Conservation (phyloP, 441 rosid genomes). For the Populus hybrid region DNA sequence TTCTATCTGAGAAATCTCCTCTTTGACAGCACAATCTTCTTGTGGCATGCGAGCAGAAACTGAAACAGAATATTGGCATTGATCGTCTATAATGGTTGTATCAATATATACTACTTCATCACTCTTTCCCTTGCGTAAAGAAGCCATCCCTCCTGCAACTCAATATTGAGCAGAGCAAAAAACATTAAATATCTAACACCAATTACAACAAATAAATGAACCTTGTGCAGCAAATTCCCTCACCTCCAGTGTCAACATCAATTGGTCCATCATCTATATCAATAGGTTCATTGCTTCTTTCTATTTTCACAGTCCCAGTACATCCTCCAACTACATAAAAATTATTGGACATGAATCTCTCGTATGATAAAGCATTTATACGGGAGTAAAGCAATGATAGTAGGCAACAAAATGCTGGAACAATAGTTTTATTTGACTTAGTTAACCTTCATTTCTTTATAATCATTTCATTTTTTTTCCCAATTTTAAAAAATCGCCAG, state of each 20-base stretch:
- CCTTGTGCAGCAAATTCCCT: neutral
- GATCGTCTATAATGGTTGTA: constrained; percentile 11
- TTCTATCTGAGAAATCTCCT: constrained; percentile 20
- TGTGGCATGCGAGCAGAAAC: constrained; percentile 8
- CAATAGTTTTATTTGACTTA: neutral
- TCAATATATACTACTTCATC: constrained; percentile 18
- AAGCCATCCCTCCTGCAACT: constrained; percentile 2
- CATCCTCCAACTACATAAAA: constrained; percentile 25
- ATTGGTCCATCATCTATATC: constrained; percentile 10
- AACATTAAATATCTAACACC: constrained; percentile 1
- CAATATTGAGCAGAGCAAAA: neutral
- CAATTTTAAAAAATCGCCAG: too few species aligned
- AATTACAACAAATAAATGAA: neutral
- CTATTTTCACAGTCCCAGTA: constrained; percentile 13
- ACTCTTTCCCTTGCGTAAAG: constrained; percentile 8
- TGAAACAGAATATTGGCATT: constrained; percentile 3
- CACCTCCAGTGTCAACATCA: constrained; percentile 13
- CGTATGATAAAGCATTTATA: constrained; percentile 3
- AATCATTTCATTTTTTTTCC: too few species aligned
- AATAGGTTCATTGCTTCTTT: constrained; percentile 11
- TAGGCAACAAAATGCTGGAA: neutral
- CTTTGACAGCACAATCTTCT: constrained; percentile 13
- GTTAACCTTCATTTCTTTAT: neutral
- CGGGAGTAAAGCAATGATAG: constrained; percentile 1
- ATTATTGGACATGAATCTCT: neutral